Conservation (phyloP, 257 asterid species). For the Penstemon newberryi region DNA sequence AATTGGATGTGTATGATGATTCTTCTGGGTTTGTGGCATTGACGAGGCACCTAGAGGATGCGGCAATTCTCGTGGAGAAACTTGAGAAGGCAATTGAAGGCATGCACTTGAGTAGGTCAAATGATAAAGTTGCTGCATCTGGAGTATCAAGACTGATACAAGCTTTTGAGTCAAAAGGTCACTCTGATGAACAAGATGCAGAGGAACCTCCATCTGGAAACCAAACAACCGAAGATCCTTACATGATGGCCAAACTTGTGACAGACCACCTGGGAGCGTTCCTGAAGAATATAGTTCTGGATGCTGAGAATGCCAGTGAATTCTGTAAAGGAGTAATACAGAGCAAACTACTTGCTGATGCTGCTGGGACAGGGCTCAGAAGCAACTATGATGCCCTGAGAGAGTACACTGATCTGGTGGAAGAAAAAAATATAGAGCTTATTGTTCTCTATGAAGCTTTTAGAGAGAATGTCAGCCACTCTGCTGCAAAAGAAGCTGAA, state of each 20-base stretch:
- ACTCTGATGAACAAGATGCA: constrained; percentile 52
- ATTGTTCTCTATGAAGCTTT: constrained; percentile 70
- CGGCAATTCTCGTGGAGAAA: constrained; percentile 46
- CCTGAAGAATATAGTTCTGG: constrained; percentile 50
- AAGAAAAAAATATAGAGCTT: constrained; percentile 65
- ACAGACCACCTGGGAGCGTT: constrained; percentile 39
- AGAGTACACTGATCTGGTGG: constrained; percentile 57
- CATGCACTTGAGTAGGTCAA: constrained; percentile 53
- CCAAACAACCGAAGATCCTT: constrained; percentile 46
- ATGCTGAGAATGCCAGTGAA: constrained; percentile 53
- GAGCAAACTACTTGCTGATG: constrained; percentile 43
- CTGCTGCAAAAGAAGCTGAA: constrained; percentile 54
- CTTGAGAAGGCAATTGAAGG: constrained; percentile 72
- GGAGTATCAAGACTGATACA: constrained; percentile 86
- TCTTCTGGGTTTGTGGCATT: constrained; percentile 47
- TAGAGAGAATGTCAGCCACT: constrained; percentile 42
- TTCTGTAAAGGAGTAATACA: constrained; percentile 45
- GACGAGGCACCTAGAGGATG: constrained; percentile 60
- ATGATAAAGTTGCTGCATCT: constrained; percentile 48
- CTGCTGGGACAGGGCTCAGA: constrained; percentile 39
- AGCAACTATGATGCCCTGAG: constrained; percentile 42
- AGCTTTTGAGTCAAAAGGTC: constrained; percentile 71
- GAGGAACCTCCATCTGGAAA: constrained; percentile 45
- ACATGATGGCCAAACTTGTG: constrained; percentile 44
- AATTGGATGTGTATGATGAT: constrained; percentile 36